Percentiles rank a stretch among this genome's conserved stretches.
Evolutionary conservation across 2,329 filamentous ascomycete genomes (phyloP).

Genomic region (Apiospora rasikravindrae): DNA sequence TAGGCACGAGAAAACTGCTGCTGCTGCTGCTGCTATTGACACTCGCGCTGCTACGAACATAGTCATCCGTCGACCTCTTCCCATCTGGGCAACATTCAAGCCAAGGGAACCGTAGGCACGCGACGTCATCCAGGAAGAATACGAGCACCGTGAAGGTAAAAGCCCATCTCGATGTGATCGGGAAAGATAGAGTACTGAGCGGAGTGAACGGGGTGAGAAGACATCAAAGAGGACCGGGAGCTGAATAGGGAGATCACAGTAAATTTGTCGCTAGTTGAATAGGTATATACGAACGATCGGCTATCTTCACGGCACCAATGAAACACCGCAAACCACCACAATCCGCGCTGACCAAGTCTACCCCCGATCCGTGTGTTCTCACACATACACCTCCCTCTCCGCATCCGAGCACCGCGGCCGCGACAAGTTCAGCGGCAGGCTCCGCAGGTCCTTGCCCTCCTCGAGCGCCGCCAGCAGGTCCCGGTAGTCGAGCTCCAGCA

Average conservation of each 20-base stretch:
- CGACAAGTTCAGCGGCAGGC: neutral
- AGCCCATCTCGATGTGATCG: neutral
- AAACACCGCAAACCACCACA: neutral
- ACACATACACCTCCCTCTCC: neutral
- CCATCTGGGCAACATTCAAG: neutral
- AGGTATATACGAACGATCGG: neutral
- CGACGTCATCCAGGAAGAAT: neutral
- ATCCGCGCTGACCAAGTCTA: neutral
- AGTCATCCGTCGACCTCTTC: neutral
- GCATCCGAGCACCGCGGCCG: constrained; percentile 10
- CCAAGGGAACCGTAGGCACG: neutral
- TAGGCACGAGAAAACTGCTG: too few relatives aligned
- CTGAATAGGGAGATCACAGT: neutral
- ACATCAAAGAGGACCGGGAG: neutral
- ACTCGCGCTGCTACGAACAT: neutral
- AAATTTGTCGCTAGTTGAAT: neutral
- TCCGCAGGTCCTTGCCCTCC: neutral
- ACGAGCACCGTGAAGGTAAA: neutral
- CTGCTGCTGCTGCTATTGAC: neutral
- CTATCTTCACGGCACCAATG: neutral
- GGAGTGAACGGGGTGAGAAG: neutral
- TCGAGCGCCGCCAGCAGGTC: neutral
- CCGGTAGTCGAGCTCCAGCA: neutral
- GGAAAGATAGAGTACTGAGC: neutral
- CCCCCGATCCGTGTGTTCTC: neutral